Conservation (phyloP, 1,284 basidiomycete genomes). For the Xerocomus nothofagi region DNA sequence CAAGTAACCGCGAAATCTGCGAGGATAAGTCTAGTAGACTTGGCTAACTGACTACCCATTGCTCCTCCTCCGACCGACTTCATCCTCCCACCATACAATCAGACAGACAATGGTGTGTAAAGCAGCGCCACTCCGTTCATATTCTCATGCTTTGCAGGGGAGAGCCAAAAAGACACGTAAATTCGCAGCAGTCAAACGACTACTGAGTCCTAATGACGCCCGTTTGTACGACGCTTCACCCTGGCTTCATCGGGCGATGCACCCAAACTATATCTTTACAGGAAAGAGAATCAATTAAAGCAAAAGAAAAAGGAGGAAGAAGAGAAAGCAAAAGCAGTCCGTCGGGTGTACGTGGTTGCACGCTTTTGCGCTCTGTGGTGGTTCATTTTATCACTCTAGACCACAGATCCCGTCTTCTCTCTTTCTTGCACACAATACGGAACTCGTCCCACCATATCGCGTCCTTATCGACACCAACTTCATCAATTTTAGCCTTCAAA, state of each 20-base stretch:
- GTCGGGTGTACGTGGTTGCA: conserved; percentile 58
- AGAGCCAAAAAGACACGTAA: conserved; percentile 94
- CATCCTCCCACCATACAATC: neutral
- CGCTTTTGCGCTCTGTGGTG: conserved; percentile 7
- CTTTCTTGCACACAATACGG: conserved; percentile 95
- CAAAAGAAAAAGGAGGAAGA: conserved; percentile 77
- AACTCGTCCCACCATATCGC: conserved; percentile 95
- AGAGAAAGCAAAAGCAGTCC: conserved; percentile 69
- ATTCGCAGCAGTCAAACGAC: conserved; percentile 92
- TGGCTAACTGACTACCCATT: neutral
- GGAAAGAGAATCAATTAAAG: conserved; percentile 81
- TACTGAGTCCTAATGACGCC: conserved; percentile 94
- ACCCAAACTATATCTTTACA: conserved; percentile 30
- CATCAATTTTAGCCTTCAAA: conserved; percentile 98
- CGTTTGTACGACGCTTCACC: conserved; percentile 66
- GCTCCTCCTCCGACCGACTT: neutral
- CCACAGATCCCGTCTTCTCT: conserved; percentile 86
- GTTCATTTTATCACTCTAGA: conserved; percentile 39
- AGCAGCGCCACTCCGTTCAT: neutral
- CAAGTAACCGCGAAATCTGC: neutral
- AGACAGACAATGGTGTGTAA: conserved; percentile 17
- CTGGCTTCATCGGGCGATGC: neutral
- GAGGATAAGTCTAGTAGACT: neutral
- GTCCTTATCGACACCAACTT: conserved; percentile 99
- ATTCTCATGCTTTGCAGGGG: conserved; percentile 51